Evolutionary conservation across 192 early-diverging fungal species (phyloP), one percentile per base, ranked within the genome.

Genomic region (Coemansia sp.): DNA sequence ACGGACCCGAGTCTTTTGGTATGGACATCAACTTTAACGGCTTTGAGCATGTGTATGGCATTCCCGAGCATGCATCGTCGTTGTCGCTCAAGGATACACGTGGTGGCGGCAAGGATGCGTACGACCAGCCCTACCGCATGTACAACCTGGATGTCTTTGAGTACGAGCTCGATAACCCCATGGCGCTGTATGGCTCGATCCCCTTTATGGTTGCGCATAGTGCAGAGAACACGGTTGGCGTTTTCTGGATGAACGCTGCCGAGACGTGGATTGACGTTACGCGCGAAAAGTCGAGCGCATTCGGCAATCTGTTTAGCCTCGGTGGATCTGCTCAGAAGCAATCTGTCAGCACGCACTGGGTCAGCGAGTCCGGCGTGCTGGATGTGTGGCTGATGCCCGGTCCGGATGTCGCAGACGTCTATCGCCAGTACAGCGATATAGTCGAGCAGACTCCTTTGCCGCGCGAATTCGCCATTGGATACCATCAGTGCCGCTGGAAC

Each of bases 81-180:
- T 83, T 92, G 60, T 85, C 87, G 15, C 82, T 99, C 37, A 90
- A 88, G 62, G 62, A 89, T n/a, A 99, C 97, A 9, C 78, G 90
- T 55, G 85, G 52, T 42, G 43, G 58, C 67, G 80, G 27, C 84
- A 93, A 46, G 66, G 82, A 77, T 25, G 76, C 79, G 5, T 98
- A 98, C 63, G 72, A 64, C 14, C 93, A 97, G 43, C 97, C 97
- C 6, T 99, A 96, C 73, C 81, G 97, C 20, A 68, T 98, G 30
- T 99, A 95, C 67, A 99, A 99, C 61, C 71, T 94, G 50, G 97
- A 99, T 55, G 95, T 98, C 19, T 98, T 98, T 73, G 97, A 99
- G 77, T 95, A 97, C 80, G 86, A 88, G 19, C 46, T 88, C 19
- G 91, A 99, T 79, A 93, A 80, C 55, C 92, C 95, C n/a, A 95